These are phyloP conservation scores for Cyberlindnera xylosilytica DNA, from an alignment of 805 yeast species.

Conservation along the genomic window DNA sequence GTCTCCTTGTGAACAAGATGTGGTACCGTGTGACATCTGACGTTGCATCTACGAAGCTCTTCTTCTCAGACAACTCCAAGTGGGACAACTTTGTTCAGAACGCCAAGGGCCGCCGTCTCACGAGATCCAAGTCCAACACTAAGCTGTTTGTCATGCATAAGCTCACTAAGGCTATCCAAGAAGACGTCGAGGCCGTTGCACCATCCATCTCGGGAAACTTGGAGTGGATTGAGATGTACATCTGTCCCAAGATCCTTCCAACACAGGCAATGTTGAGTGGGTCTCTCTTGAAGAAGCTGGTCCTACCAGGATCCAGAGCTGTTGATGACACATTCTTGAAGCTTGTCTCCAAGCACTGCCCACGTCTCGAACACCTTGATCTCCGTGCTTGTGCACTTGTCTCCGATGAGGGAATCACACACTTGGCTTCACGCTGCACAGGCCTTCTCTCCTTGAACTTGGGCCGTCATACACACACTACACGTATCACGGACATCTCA, in stretches of 20 bases:
- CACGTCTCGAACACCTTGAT: conserved; percentile 63
- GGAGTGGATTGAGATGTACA: conserved; percentile 73
- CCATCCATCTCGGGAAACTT: conserved; percentile 45
- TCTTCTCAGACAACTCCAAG: conserved; percentile 47
- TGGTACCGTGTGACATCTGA: conserved; percentile 59
- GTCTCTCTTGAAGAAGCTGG: conserved; percentile 36
- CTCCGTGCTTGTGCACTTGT: conserved; percentile 80
- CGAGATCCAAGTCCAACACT: conserved; percentile 28
- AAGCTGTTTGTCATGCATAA: conserved; percentile 65
- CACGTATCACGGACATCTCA: conserved; percentile 67
- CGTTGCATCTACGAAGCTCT: conserved; percentile 51
- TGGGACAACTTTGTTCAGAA: conserved; percentile 38
- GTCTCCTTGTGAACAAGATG: conserved; percentile 64
- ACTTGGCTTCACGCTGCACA: conserved; percentile 60
- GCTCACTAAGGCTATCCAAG: conserved; percentile 50
- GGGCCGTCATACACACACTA: conserved; percentile 73
- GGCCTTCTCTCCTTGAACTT: conserved; percentile 61
- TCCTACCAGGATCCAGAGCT: conserved; percentile 67
- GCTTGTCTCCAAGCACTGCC: conserved; percentile 50
- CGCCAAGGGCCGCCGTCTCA: conserved; percentile 10
- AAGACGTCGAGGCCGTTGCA: conserved; percentile 48
- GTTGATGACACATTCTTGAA: conserved; percentile 60
- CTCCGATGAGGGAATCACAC: conserved; percentile 70
- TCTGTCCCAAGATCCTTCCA: conserved; percentile 74
- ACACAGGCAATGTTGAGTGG: conserved; percentile 43